Percentiles rank a stretch among this genome's conserved stretches.
Evolutionary conservation across 805 yeast genomes (phyloP).

Genomic region (Myxozyma geophila): DNA sequence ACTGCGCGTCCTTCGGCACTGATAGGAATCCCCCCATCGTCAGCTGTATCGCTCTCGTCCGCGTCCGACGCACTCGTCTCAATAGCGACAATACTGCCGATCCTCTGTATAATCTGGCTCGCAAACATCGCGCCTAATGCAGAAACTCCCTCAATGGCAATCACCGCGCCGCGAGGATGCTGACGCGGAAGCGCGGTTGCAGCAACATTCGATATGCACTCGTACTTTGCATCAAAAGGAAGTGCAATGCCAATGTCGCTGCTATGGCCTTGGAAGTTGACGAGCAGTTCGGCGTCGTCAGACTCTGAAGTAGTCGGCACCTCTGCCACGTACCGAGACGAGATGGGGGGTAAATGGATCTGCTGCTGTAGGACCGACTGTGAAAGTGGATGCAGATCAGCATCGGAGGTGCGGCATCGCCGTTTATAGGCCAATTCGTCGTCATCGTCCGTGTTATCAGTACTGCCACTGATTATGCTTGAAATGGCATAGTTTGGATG

Average conservation of each 20-base stretch:
- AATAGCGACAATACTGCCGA: conserved; percentile 13
- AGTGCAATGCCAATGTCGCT: conserved; percentile 1
- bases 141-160: conserved; percentile 26
- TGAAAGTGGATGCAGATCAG: conserved; percentile 9
- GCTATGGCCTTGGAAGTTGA: conserved; percentile 8
- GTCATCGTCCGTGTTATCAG: not conserved
- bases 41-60: not conserved
- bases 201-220: not conserved
- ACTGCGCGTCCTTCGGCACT: conserved; percentile 21
- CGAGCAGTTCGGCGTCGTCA: conserved; percentile 9
- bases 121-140: conserved; percentile 5
- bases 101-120: conserved; percentile 6
- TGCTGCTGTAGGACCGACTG: conserved; percentile 11
- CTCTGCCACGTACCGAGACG: not conserved
- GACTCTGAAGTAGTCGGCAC: not conserved
- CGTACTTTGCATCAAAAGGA: conserved; percentile 10
- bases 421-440: not conserved
- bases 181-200: conserved; percentile 1
- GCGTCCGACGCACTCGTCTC: not conserved
- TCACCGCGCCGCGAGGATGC: conserved; percentile 29
- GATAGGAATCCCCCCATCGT: not conserved
- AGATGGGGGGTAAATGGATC: conserved; percentile 12
- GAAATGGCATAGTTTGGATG: not conserved
- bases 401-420: conserved; percentile 13
- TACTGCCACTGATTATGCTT: conserved; percentile 7